Conservation (phyloP, 1,139 yeast genomes). For the Casaregolazyma suthepensis region DNA sequence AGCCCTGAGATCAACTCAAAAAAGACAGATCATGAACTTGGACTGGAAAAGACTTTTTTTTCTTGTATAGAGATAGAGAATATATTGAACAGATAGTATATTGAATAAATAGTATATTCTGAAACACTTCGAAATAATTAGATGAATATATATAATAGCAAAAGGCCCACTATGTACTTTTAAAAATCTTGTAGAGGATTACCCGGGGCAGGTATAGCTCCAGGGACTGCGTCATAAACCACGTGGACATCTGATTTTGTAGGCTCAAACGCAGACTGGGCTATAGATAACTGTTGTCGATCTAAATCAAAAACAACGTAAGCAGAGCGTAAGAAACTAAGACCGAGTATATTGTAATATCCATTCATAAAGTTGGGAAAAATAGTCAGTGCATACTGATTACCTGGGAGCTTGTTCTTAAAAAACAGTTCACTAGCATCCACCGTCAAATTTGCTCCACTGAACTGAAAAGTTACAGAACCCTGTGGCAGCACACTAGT, state of each 20-base stretch:
- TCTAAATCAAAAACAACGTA: slow-evolving; percentile 78
- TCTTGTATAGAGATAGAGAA: too few species aligned
- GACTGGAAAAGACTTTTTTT: too few species aligned
- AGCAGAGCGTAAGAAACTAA: slow-evolving; percentile 65
- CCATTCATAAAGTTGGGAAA: slow-evolving; percentile 17
- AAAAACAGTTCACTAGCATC: slow-evolving; percentile 27
- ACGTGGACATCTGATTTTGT: slow-evolving; percentile 15
- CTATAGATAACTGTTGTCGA: slow-evolving; percentile 56
- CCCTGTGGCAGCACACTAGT: slow-evolving; percentile 8
- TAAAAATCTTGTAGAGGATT: too few species aligned
- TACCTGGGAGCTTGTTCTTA: background rate
- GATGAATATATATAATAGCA: too few species aligned
- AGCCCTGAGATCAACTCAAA: too few species aligned
- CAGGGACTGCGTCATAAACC: slow-evolving; percentile 17
- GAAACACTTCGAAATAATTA: too few species aligned
- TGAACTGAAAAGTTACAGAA: slow-evolving; percentile 35
- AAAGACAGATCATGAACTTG: too few species aligned
- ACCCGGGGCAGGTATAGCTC: slow-evolving; percentile 10
- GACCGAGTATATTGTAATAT: slow-evolving; percentile 48
- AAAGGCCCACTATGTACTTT: too few species aligned
- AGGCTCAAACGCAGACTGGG: slow-evolving; percentile 41
- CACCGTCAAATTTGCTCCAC: slow-evolving; percentile 38
- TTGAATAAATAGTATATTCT: too few species aligned
- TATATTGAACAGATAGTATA: too few species aligned
- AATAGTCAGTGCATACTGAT: background rate